phyloP scores from a whole-genome alignment of 2,329 filamentous ascomycete genomes.

The Thelonectria rubi region DNA sequence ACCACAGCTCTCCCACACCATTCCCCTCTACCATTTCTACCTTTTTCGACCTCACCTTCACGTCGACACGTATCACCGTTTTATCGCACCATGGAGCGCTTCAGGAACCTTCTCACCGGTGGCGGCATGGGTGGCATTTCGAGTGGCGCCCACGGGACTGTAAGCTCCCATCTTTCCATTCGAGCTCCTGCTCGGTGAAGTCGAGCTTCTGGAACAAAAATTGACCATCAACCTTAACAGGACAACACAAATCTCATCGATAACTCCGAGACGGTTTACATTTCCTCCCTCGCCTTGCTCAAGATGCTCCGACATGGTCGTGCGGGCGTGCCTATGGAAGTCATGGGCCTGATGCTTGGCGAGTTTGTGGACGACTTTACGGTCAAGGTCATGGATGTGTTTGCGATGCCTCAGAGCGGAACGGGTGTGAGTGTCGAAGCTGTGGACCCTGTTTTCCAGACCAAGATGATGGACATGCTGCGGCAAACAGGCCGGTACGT shows the following conservation, averaged over 20 bases:
- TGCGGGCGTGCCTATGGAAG: conserved; percentile 98
- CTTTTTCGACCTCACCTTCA: conserved; percentile 15
- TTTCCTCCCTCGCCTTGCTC: conserved; percentile 93
- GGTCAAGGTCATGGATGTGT: conserved; percentile 96
- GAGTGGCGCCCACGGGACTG: conserved; percentile 53
- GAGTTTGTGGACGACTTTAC: conserved; percentile 99
- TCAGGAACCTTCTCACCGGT: conserved; percentile 87
- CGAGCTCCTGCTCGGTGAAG: conserved; percentile 21
- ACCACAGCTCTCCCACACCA: conserved; percentile 19
- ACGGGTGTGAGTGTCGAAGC: conserved; percentile 98
- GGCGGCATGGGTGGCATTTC: conserved; percentile 71
- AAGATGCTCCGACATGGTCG: conserved; percentile 99
- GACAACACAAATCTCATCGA: conserved; percentile 93
- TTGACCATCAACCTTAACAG: conserved; percentile 55
- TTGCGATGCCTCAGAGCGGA: conserved; percentile 98
- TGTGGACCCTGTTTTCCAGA: conserved; percentile 98
- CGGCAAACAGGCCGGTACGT: conserved; percentile 91
- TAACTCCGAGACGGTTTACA: conserved; percentile 99
- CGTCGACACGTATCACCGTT: conserved; percentile 13
- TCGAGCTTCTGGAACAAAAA: background rate
- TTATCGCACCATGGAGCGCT: conserved; percentile 78
- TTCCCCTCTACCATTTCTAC: background rate
- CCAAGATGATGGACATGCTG: conserved; percentile 99
- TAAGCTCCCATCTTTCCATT: conserved; percentile 42
- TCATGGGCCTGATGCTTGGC: conserved; percentile 99